Base-by-base conservation (phyloP, 257 asterid genomes). In the Salvia miltiorrhiza region DNA sequence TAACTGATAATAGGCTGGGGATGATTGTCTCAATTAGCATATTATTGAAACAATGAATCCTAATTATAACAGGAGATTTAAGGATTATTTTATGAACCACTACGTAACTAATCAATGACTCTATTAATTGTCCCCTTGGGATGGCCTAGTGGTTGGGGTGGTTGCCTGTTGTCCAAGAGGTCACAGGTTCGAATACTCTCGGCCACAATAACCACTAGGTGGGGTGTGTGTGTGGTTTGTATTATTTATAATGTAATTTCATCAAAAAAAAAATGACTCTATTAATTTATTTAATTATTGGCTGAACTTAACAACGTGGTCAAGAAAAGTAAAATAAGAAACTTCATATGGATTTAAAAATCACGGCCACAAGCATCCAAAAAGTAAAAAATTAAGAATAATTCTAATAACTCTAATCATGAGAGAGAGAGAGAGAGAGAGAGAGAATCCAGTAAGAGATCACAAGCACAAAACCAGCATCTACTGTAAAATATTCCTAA, bases 381-480 rank as follows among this genome's bases (percentile, higher is more conserved):
- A 12, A 7, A 21, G 3, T 4, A 26, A 21, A 40, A 61, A 58
- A 26, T 11, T 3, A 50, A 35, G 41, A 66, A 50, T 37, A 33
- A 33, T 61, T 14, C 0, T 24, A 66, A 50, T 37, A 33, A 33
- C 39, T 14, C 0, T 24, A 62, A 30, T 40, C 67, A 73, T 30
- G 41, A 53, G 53, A 28, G 63, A 32, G 47, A 37, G 30, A 10
- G 24, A 52, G 65, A 43, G 75, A 64, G 59, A 53, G 72, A 65
- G 68, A 65, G 43, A 70, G 60, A 26, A 68, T 63, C n/a, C n/a
- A n/a, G n/a, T n/a, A n/a, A n/a, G 32, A 26, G 32, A 68, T 65
- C 53, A 52, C 71, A 67, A 57, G 39, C 41, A 30, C 55, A 37
- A n/a, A 75, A 61, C 49, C 76, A 75, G 62, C 37, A 62, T 57